Percentiles rank a stretch among this genome's conserved stretches.
These are phyloP conservation scores for Kodamaea arcana DNA, from an alignment of 1,139 yeast genomes.

Conservation along the genomic window DNA sequence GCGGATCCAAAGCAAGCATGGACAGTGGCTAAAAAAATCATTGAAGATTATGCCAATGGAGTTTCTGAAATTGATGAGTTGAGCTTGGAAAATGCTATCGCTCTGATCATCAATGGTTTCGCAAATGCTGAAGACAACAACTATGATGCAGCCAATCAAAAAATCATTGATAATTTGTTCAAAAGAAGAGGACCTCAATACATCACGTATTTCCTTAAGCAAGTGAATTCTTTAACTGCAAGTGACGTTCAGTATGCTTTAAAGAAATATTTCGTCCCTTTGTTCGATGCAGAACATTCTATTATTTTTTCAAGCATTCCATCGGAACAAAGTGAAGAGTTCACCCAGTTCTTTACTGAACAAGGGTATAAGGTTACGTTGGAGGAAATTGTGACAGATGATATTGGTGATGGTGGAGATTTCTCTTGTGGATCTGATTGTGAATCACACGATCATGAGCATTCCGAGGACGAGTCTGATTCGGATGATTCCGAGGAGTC, in stretches of 20 bases:
- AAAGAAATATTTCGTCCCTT: slow-evolving; percentile 54
- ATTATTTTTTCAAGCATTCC: slow-evolving; percentile 71
- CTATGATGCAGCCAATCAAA: slow-evolving; percentile 60
- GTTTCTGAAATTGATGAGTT: slow-evolving; percentile 49
- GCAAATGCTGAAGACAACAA: slow-evolving; percentile 63
- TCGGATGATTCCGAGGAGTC: slow-evolving; percentile 8
- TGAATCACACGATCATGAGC: slow-evolving; percentile 6
- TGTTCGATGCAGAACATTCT: slow-evolving; percentile 57
- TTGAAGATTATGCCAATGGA: slow-evolving; percentile 59
- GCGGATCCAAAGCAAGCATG: slow-evolving; percentile 77
- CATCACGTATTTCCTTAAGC: slow-evolving; percentile 40
- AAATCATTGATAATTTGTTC: slow-evolving; percentile 63
- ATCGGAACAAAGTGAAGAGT: slow-evolving; percentile 52
- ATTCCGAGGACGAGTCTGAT: slow-evolving; percentile 5
- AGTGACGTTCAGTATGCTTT: slow-evolving; percentile 56
- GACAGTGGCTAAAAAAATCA: slow-evolving; percentile 61
- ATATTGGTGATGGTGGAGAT: slow-evolving; percentile 18
- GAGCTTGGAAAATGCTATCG: slow-evolving; percentile 66
- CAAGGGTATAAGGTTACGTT: slow-evolving; percentile 61
- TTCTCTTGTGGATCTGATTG: slow-evolving; percentile 5
- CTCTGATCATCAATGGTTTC: slow-evolving; percentile 66
- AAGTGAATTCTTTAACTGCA: slow-evolving; percentile 48
- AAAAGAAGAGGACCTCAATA: slow-evolving; percentile 65
- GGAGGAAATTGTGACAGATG: slow-evolving; percentile 43
- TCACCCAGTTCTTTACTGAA: slow-evolving; percentile 43